Evolutionary conservation across 192 early-diverging fungal species (phyloP), one percentile per base, ranked within the genome.

Genomic region (Spinellus fusiger): DNA sequence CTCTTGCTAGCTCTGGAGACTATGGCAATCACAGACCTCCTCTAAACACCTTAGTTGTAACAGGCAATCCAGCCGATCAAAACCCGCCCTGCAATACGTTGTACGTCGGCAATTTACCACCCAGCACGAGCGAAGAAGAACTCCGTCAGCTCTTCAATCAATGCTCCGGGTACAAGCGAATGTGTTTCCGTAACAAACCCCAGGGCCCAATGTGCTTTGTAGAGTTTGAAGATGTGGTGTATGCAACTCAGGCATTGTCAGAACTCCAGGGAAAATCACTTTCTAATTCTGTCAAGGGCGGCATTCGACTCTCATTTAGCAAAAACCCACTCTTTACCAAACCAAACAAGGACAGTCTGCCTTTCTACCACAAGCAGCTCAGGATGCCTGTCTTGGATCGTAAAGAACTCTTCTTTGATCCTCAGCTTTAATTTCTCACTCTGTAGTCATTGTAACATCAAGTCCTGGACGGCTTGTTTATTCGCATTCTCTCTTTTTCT

Each of bases 201-300:
- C 93, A 93, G 66, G 96, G 96, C 0, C 96, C 94, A 13, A 96
- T 98, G 90, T 96, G 95, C 74, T 98, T 98, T 89, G 94, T 98
- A 32, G 96, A 98, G 81, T 98, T 98, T 87, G 96, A 96, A 54
- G 90, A 88, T 76, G 90, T 98, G 26, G 76, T 83, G 27, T 94
- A 80, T 72, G 96, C 96, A 15, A 93, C 93, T 20, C 86, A 90
- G 47, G 92, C 93, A 15, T 80, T 96, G 73, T 80, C 75, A 50
- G 88, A 96, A 49, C 80, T 95, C 4, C 89, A 93, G 59, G 96
- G 94, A 32, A 85, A 91, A 50, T 83, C 80, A 28, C 69, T 98
- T 48, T 75, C 77, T 35, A 93, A 89, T 75, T 94, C 92, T 15
- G 84, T 90, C 28, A 93, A 93, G 71, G 88, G 93, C 37, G 96